Base-by-base conservation (phyloP, 805 yeast species). In the Debaryomyces castellii region DNA sequence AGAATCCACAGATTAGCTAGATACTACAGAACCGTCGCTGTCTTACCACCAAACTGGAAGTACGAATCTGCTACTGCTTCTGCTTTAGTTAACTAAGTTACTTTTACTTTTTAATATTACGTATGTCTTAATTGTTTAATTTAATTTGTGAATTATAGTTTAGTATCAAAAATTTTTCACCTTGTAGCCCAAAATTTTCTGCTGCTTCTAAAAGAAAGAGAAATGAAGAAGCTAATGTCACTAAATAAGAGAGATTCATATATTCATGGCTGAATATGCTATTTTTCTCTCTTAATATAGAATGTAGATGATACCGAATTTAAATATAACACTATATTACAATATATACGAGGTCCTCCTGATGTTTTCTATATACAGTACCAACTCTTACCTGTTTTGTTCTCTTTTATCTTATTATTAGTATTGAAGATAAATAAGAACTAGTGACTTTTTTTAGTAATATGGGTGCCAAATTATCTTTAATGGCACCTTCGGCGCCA, bases 1-100 rank as follows among this genome's bases (percentile, higher is more conserved):
- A 91, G 99, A 90, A 94, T 94, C 83, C 99, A 94, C 96, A 92
- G 99, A 87, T 88, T 94, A 75, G 96, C 99, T 66, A 89, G 99
- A 83, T 94, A 94, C 95, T 94, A 94, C 97, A 92, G 97, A 89
- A 89, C 97, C 68, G 96, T 89, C 68, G 82, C 96, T 71, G 98
- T 94, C 69, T 86, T 94, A 73, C 99, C 99, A 68, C 98, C 99
- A 76, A 91, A 87, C 94, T 94, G 99, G 99, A 94, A 94, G 83
- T 94, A 88, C 96, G 99, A 94, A 84, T 92, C 99, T 64, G 96
- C 99, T 74, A 94, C 99, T 73, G 99, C 99, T 73, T 94, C 99
- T 69, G 96, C 99, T 78, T 85, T 94, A 79, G 99, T 94, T 72
- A 92, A 92, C 88, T 94, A 90, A 79, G 71, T 68, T 66, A 51